Base-by-base conservation (phyloP, 2,329 filamentous ascomycete species). In the Sarocladium kiliense region DNA sequence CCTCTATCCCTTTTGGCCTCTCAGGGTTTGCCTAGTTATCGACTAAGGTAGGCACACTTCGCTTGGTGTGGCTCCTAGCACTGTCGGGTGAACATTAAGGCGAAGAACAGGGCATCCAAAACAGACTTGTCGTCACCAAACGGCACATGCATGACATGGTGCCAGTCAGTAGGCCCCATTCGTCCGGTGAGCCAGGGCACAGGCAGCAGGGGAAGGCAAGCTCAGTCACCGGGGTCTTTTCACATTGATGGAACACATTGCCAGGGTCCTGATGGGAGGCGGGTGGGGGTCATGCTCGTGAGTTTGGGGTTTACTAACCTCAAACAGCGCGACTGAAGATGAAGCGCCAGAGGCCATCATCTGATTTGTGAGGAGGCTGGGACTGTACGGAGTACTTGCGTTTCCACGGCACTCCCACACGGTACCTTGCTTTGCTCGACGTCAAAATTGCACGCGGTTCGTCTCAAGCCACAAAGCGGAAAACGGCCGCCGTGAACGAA, bases 141-240 rank as follows among this genome's bases (percentile, higher is more conserved):
- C n/a, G 47, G 47, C 30, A 21, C 47, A 51, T 51, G 47, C 47
- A 51, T 51, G 47, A 51, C 47, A 51, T 51, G 47, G 18, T 36
- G n/a, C 6, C 25, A 44, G 39, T 6, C 25, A 18, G 21, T n/a
- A 21, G 44, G 25, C 44, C 44, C 44, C 44, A 30, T 47, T 47
- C 25, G 25, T 47, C 44, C 44, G 44, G 25, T 47, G 23, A 47
- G 44, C 44, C 23, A 16, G 23, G 21, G 44, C 44, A 47, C 41
- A 47, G 44, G 12, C 44, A 32, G 30, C 7, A 32, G 30, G 30
- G 30, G 30, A 32, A 18, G 3, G 18, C n/a, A 23, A 30, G 44
- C 44, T 27, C 12, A 10, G 44, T 26, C 44, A 44, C 39, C 7
- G 44, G 23, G 44, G 12, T 6, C 19, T 27, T 10, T 30, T 30